Evolutionary conservation across 495 filamentous ascomycete genomes (phyloP), one percentile per base, ranked within the genome.

Genomic region (Penicillium daleae): DNA sequence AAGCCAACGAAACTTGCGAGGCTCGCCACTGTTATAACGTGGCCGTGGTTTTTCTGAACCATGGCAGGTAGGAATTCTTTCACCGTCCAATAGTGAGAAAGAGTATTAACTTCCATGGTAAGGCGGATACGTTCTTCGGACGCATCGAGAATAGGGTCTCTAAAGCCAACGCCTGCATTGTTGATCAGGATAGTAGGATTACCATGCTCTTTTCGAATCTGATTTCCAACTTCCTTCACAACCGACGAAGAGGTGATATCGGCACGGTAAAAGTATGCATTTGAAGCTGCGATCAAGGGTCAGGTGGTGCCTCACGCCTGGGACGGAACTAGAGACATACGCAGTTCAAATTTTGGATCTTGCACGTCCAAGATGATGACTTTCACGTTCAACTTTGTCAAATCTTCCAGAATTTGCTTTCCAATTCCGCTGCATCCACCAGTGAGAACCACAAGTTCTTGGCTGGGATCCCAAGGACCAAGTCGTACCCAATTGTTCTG

Each of bases 351-450:
- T 2, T 6, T 42, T 17, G 87, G 73, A 10, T 77, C 76, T 62
- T 86, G 83, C 51, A 90, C 78, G 75, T 91, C 87, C 37, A 90
- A 64, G n/a, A 88, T 83, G 2, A 83, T 82, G 13, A 88, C 82
- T 60, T 80, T 85, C 54, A 85, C 73, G 6, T 78, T 76, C 51
- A 59, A 63, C 68, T 84, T 82, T 2, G 81, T 81, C 0, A 91
- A 71, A n/a, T 86, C 68, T 63, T 78, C 74, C 12, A 87, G 85
- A 5, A 89, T 75, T 5, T 80, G 67, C n/a, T 78, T 82, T 6
- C 88, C 87, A 66, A 90, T 89, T 2, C 87, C 88, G 55, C 82
- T 82, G 22, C 83, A 80, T 4, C 87, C 87, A 10, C 88, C 87
- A 1, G 87, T 90, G 50, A 90, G 78, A 13, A 90, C 70, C 2